A percentile compares a stretch with the other conserved stretches of the same genome.
Conservation (phyloP, 306 rosid species). For the Prosopis cineraria region DNA sequence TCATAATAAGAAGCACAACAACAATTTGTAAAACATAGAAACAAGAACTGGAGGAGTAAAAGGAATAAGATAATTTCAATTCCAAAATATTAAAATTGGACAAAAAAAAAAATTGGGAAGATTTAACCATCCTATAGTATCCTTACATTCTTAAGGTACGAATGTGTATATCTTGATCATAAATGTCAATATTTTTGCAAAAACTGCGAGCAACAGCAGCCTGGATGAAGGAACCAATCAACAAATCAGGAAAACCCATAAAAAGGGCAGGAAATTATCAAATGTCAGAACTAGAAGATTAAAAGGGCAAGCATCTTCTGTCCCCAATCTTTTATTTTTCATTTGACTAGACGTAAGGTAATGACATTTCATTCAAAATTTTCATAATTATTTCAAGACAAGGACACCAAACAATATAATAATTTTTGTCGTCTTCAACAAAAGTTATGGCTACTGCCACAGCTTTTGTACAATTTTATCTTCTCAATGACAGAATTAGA, state of each 20-base stretch:
- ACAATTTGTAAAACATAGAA: slow-evolving; percentile 20
- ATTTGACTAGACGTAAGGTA: neutral
- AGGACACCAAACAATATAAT: slow-evolving; percentile 10
- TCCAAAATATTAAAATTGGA: slow-evolving; percentile 1
- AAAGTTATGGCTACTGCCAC: slow-evolving; percentile 12
- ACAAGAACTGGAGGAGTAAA: slow-evolving; percentile 14
- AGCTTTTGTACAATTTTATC: slow-evolving; percentile 7
- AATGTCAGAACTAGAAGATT: slow-evolving; percentile 18
- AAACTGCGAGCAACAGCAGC: slow-evolving; percentile 85
- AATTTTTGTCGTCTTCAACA: slow-evolving; percentile 2
- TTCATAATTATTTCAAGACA: neutral
- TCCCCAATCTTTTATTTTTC: neutral
- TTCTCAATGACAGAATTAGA: slow-evolving; percentile 16
- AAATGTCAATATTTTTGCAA: slow-evolving; percentile 74
- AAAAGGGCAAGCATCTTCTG: neutral
- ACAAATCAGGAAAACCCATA: slow-evolving; percentile 20
- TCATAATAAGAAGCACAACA: slow-evolving; percentile 7
- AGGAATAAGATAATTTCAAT: neutral
- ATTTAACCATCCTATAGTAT: slow-evolving; percentile 1
- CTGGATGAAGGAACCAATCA: slow-evolving; percentile 48
- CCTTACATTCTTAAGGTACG: slow-evolving; percentile 81
- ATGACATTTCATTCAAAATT: neutral
- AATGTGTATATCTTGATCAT: slow-evolving; percentile 87
- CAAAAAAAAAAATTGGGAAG: neutral
- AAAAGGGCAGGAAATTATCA: slow-evolving; percentile 14